Base-by-base conservation (phyloP, 768 basidiomycete species). In the Tylopilus vinaceipallidus region DNA sequence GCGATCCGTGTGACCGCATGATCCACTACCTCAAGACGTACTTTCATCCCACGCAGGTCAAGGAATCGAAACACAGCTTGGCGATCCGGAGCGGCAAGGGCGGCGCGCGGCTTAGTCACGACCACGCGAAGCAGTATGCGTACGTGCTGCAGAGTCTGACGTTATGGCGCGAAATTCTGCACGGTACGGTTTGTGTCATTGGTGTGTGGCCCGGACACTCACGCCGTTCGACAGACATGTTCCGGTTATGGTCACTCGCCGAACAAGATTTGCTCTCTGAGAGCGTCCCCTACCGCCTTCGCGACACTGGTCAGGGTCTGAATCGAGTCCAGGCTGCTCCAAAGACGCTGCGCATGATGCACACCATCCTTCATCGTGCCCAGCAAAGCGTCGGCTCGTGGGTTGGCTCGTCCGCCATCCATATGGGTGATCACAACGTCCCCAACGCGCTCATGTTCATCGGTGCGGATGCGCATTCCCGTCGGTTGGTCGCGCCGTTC, bases 261-360 rank as follows among this genome's bases (percentile, higher is more conserved):
- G 91, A 92, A 61, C 81, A 85, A 53, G 91, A 93, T 56, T 66
- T 93, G 13, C 75, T 93, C n/a, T 83, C 87, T 6, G 83, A 91
- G 60, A 82, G 73, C 19, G 72, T 85, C 34, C 64, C 82, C 3
- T 93, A 93, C 65, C 86, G 91, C 26, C 75, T 93, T 33, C 83
- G 91, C 24, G 91, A 93, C 64, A 93, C 91, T 0, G 91, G 91
- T 23, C 91, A 93, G 60, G 91, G 91, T n/a, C 75, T 93, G 46
- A 93, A 93, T 69, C 85, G 91, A 38, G 89, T 93, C 11, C 91
- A 92, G 64, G 81, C 83, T 0, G 81, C 91, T 3, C 91, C 91
- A 12, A 92, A 91, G 67, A 93, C 91, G 3, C 83, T 88, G n/a
- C 82, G 87, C 24, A 84, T 89, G 82, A 92, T 92, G 91, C 89